Base-by-base conservation (phyloP, 2,329 filamentous ascomycete species). In the Aureobasidium sp. region DNA sequence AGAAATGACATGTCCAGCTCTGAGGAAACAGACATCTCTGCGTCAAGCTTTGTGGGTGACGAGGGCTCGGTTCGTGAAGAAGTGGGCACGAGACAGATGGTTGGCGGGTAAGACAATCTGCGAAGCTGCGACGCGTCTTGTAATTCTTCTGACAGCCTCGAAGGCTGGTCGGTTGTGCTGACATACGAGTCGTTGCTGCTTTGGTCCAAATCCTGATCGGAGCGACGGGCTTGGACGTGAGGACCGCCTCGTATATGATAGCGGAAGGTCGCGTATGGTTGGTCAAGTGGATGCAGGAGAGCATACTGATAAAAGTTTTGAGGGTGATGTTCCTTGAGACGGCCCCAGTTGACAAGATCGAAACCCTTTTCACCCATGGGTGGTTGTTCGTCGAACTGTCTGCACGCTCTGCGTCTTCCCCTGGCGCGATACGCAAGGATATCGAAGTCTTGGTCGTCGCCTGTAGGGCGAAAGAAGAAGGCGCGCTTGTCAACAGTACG, bases 271-370 rank as follows among this genome's bases (percentile, higher is more conserved):
- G 72, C 78, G 63, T 78, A 80, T 2, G 80, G 80, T 65, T 73
- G 67, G 64, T 81, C 77, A 7, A 76, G 58, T 1, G 78, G 73
- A 67, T 82, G 79, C 22, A 81, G 68, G 19, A 82, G 73, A 1
- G 78, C 75, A 58, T 80, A 81, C 57, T 74, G 75, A 68, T 81
- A 82, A 67, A 74, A 78, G 3, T 73, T 70, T 63, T 74, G 75
- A 9, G 76, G 77, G 12, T 77, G 72, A 37, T 74, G 69, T 37
- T 67, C 64, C 54, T 73, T 73, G 9, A 76, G 68, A 24, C 68
- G 67, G 5, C 76, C 76, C 42, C 70, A 75, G 56, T 70, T 72
- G 31, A 72, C 63, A 8, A 78, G 69, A 19, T 68, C 66, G 12
- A 76, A 67, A 0, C 45, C 56, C 54, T 40, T 37, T 33, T 59